phyloP scores from a whole-genome alignment of 331 rosid species.

The Spiraea crenata region DNA sequence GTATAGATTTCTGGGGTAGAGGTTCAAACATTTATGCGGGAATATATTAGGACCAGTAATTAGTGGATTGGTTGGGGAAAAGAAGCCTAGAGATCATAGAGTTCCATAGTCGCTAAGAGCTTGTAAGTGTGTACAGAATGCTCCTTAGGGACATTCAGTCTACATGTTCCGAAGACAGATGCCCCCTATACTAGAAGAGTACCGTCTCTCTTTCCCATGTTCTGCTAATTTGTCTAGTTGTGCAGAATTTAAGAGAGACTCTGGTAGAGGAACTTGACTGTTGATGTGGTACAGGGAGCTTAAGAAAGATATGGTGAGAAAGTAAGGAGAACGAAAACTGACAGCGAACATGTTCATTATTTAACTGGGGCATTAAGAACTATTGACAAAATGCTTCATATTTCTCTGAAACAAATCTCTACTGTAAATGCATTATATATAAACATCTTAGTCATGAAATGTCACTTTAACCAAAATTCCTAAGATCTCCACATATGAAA shows the following conservation, averaged over 20 bases:
- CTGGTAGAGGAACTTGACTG: no score
- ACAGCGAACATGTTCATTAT: slow-evolving; percentile 21
- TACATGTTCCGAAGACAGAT: slow-evolving; percentile 32
- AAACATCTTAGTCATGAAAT: not conserved
- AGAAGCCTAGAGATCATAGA: slow-evolving; percentile 70
- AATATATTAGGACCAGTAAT: slow-evolving; percentile 56
- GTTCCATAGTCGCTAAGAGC: slow-evolving; percentile 81
- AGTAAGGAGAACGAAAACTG: slow-evolving; percentile 56
- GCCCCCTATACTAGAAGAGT: slow-evolving; percentile 57
- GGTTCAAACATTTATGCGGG: slow-evolving; percentile 59
- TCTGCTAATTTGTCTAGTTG: no score
- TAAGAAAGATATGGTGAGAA: slow-evolving; percentile 55
- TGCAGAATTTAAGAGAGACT: no score
- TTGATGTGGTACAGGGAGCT: slow-evolving; percentile 43
- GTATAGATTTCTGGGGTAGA: slow-evolving; percentile 76
- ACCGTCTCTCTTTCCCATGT: not conserved
- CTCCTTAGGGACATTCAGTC: slow-evolving; percentile 53
- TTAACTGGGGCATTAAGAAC: not conserved
- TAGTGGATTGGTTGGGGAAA: slow-evolving; percentile 67
- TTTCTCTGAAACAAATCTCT: not conserved
- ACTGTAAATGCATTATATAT: not conserved
- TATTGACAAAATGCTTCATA: not conserved
- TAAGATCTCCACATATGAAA: not conserved
- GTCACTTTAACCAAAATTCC: not conserved
- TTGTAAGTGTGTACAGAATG: slow-evolving; percentile 74